A percentile compares a stretch with the other conserved stretches of the same genome.
Evolutionary conservation across 805 yeast genomes (phyloP).

Genomic region (Candida xyloterini): DNA sequence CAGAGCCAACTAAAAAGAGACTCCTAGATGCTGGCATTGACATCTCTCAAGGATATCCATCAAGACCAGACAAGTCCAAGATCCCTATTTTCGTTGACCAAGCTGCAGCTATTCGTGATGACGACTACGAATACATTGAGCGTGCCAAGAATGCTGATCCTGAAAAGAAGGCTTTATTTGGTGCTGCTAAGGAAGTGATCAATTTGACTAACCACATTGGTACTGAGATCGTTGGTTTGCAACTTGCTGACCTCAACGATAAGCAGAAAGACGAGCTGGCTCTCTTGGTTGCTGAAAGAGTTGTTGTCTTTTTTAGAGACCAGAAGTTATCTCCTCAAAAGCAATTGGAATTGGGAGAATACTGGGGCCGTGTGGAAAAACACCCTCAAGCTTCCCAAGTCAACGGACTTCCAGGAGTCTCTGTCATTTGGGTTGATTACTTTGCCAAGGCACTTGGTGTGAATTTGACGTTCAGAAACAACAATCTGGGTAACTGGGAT

Average conservation of each 20-base stretch:
- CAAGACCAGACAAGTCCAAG: constrained; percentile 32
- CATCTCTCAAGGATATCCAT: constrained; percentile 39
- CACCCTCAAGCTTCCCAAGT: constrained; percentile 37
- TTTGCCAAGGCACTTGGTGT: constrained; percentile 26
- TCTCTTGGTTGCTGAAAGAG: constrained; percentile 44
- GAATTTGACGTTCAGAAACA: constrained; percentile 22
- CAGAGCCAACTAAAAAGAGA: constrained; percentile 31
- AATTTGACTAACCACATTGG: constrained; percentile 46
- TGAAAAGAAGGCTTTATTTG: constrained; percentile 40
- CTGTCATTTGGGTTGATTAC: constrained; percentile 42
- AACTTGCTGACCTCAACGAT: constrained; percentile 40
- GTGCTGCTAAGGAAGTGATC: constrained; percentile 41
- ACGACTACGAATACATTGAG: constrained; percentile 35
- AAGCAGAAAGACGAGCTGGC: constrained; percentile 48
- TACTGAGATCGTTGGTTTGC: constrained; percentile 48
- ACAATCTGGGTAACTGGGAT: constrained; percentile 22
- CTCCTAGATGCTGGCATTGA: constrained; percentile 37
- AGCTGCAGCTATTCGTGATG: constrained; percentile 36
- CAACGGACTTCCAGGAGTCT: constrained; percentile 36
- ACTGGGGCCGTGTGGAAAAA: constrained; percentile 43
- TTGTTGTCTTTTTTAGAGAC: constrained; percentile 49
- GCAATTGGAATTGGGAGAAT: constrained; percentile 43
- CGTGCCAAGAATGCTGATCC: constrained; percentile 39
- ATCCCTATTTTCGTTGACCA: constrained; percentile 41
- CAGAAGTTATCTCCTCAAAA: constrained; percentile 44